Conservation (phyloP, 352 stramenopile genomes). For the Phytopythium litorale region DNA sequence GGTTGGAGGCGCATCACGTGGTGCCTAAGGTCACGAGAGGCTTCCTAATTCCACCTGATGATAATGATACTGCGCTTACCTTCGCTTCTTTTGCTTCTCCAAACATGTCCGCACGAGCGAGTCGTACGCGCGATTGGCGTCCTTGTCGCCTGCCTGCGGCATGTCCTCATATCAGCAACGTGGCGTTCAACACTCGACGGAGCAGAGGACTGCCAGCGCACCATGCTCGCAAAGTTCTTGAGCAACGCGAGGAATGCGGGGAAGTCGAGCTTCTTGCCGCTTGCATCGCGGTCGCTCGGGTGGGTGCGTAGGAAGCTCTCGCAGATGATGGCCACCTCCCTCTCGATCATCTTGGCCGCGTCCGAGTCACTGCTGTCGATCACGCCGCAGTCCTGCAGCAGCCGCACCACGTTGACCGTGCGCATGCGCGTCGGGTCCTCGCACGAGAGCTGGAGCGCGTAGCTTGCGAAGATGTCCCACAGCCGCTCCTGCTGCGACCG, state of each 20-base stretch:
- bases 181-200: not conserved
- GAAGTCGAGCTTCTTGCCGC: constrained; percentile 68
- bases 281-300: constrained; percentile 49
- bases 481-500: constrained; percentile 65
- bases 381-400: constrained; percentile 74
- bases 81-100: constrained; percentile 63
- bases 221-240: constrained; percentile 67
- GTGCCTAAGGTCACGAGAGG: not conserved
- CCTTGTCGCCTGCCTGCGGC: constrained; percentile 47
- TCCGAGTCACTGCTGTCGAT: constrained; percentile 50
- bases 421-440: constrained; percentile 76
- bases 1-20: not conserved
- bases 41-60: not conserved
- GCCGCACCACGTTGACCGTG: constrained; percentile 58
- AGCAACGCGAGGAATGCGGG: constrained; percentile 64
- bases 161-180: not conserved
- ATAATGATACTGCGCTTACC: constrained; percentile 10
- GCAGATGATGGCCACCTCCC: constrained; percentile 72
- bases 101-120: constrained; percentile 61
- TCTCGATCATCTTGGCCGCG: constrained; percentile 63
- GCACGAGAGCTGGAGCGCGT: constrained; percentile 68
- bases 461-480: constrained; percentile 78
- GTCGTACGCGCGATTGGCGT: constrained; percentile 50
- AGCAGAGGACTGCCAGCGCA: constrained; percentile 10
- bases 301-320: constrained; percentile 62